These are phyloP conservation scores for Spinacia oleracea DNA, from an alignment of 179 eudicot genomes.

Conservation along the genomic window DNA sequence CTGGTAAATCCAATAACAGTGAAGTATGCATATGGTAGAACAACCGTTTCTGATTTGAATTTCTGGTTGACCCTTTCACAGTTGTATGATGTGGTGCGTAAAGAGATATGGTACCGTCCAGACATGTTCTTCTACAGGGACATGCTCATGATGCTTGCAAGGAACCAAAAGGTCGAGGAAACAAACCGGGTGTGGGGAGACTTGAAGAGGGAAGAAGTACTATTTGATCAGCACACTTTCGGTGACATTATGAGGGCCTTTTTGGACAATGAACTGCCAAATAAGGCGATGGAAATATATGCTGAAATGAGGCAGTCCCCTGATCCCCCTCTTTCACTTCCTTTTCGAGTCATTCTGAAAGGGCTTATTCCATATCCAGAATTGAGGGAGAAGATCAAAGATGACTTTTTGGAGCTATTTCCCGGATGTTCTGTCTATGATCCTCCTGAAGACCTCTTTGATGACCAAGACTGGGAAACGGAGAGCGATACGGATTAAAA, in stretches of 20 bases:
- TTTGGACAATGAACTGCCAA: constrained; percentile 63
- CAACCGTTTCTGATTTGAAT: not conserved
- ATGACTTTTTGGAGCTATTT: constrained; percentile 81
- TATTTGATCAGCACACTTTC: constrained; percentile 91
- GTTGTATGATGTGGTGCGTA: constrained; percentile 84
- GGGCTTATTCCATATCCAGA: constrained; percentile 86
- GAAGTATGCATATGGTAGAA: not conserved
- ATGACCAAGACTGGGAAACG: constrained; percentile 45
- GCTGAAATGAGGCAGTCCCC: constrained; percentile 89
- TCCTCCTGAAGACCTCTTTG: constrained; percentile 82
- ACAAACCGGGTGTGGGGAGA: constrained; percentile 74
- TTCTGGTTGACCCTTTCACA: constrained; percentile 27
- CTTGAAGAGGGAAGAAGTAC: constrained; percentile 64
- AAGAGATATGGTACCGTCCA: constrained; percentile 94
- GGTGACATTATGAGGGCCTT: constrained; percentile 90
- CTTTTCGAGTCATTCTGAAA: constrained; percentile 84
- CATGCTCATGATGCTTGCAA: constrained; percentile 92
- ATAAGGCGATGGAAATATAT: constrained; percentile 79
- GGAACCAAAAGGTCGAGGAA: constrained; percentile 77
- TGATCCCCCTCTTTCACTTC: constrained; percentile 75
- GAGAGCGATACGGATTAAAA: constrained; percentile 54
- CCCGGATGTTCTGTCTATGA: constrained; percentile 73
- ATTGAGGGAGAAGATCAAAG: constrained; percentile 86
- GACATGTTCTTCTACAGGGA: constrained; percentile 98
- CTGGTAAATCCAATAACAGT: not conserved